These are phyloP conservation scores for Microbotryum silenes-acaulis DNA, from an alignment of 1,284 basidiomycete species.

Conservation along the genomic window DNA sequence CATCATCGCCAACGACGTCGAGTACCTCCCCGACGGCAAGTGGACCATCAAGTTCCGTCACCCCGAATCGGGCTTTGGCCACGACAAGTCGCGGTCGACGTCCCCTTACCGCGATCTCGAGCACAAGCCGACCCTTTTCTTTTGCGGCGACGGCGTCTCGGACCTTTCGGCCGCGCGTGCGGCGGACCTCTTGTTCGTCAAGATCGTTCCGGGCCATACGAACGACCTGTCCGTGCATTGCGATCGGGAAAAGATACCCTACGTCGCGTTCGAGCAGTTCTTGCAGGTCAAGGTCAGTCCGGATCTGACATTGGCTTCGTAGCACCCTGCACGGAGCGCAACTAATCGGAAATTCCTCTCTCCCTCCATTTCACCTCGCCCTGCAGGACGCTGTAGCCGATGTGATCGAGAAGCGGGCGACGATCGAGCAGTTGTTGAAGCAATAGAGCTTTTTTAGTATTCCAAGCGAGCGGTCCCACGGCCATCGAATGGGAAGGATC, in stretches of 20 bases:
- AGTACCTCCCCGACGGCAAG: slow-evolving; percentile 53
- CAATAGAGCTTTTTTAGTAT: slow-evolving; percentile 4
- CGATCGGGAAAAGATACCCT: slow-evolving; percentile 41
- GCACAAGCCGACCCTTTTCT: slow-evolving; percentile 72
- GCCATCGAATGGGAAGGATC: too few relatives aligned
- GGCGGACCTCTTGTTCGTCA: slow-evolving; percentile 85
- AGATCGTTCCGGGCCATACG: slow-evolving; percentile 57
- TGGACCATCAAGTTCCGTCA: slow-evolving; percentile 86
- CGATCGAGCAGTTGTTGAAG: slow-evolving; percentile 42
- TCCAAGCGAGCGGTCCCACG: too few relatives aligned
- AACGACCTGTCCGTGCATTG: slow-evolving; percentile 81
- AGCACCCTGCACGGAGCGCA: too few relatives aligned
- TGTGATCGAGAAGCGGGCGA: slow-evolving; percentile 53
- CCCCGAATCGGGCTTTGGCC: slow-evolving; percentile 72
- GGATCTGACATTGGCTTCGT: too few relatives aligned
- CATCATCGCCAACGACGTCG: slow-evolving; percentile 82
- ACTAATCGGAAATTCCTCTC: too few relatives aligned
- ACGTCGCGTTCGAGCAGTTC: slow-evolving; percentile 42
- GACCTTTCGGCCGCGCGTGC: slow-evolving; percentile 83
- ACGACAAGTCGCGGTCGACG: slow-evolving; percentile 88
- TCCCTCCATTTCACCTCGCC: too few relatives aligned
- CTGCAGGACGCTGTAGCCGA: slow-evolving; percentile 46
- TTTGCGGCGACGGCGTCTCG: slow-evolving; percentile 88
- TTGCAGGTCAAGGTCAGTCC: slow-evolving; percentile 45
- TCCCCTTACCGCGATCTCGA: slow-evolving; percentile 68